Evolutionary conservation across 768 basidiomycete species (phyloP).

Genomic region (Scleroderma bovista): DNA sequence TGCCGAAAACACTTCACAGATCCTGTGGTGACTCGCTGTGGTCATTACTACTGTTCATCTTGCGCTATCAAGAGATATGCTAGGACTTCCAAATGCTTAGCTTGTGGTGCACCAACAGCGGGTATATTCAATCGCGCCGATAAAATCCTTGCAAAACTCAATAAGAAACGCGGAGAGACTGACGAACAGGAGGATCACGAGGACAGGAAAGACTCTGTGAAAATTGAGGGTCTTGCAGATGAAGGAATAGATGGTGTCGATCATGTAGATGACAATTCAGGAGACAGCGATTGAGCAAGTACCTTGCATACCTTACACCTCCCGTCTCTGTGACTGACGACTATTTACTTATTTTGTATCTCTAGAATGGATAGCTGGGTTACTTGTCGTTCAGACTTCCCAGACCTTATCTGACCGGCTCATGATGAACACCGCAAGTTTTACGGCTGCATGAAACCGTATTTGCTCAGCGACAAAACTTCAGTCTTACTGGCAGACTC

Average conservation of each 20-base stretch:
- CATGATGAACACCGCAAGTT: too few species aligned
- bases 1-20: slow-evolving; percentile 94
- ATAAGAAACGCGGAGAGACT: slow-evolving; percentile 60
- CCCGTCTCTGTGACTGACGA: slow-evolving; percentile 23
- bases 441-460: too few species aligned
- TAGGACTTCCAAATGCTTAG: slow-evolving; percentile 92
- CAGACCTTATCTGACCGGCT: too few species aligned
- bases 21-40: slow-evolving; percentile 93
- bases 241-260: slow-evolving; percentile 16
- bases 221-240: slow-evolving; percentile 55
- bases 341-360: slow-evolving; percentile 14
- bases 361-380: slow-evolving; percentile 19
- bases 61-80: slow-evolving; percentile 95
- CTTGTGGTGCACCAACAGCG: slow-evolving; percentile 87
- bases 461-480: too few species aligned
- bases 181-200: slow-evolving; percentile 38
- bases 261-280: slow-evolving; percentile 25
- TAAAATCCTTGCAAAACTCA: slow-evolving; percentile 85
- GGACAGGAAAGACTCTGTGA: slow-evolving; percentile 43
- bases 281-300: slow-evolving; percentile 24
- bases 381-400: not conserved
- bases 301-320: slow-evolving; percentile 29
- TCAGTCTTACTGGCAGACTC: not conserved
- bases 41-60: slow-evolving; percentile 92
- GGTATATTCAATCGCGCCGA: slow-evolving; percentile 97